phyloP scores from a whole-genome alignment of 495 filamentous ascomycete genomes.

The Aspergillus cavernicola region DNA sequence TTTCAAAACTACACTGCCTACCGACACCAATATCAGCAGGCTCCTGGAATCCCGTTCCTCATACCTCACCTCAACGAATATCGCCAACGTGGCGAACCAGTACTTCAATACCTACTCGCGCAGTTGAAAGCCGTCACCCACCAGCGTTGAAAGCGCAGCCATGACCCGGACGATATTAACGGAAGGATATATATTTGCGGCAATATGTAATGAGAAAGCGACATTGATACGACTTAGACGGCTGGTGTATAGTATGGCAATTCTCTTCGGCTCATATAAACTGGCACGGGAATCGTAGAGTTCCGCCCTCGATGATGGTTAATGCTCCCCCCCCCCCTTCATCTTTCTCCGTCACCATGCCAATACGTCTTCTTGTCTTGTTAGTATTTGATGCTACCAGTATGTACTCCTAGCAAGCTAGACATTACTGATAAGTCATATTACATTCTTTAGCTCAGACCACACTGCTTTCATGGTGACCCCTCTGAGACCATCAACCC shows the following conservation, averaged over 20 bases:
- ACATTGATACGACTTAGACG: neutral
- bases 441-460: neutral
- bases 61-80: conserved; percentile 37
- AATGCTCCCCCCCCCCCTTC: too few species aligned
- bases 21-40: conserved; percentile 28
- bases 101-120: conserved; percentile 31
- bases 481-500: neutral
- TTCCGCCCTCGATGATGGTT: neutral
- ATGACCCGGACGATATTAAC: neutral
- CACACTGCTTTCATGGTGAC: neutral
- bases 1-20: conserved; percentile 34
- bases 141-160: neutral
- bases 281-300: neutral
- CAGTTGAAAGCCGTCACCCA: conserved; percentile 13
- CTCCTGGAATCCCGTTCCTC: conserved; percentile 40
- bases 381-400: neutral
- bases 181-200: neutral
- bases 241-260: neutral
- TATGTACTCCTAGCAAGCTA: neutral
- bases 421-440: neutral
- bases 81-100: conserved; percentile 27
- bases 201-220: neutral
- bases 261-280: neutral
- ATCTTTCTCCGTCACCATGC: neutral
- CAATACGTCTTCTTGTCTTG: neutral